Evolutionary conservation across 2,329 filamentous ascomycete species (phyloP).

Genomic region (Ceratocystis eucalypticola): DNA sequence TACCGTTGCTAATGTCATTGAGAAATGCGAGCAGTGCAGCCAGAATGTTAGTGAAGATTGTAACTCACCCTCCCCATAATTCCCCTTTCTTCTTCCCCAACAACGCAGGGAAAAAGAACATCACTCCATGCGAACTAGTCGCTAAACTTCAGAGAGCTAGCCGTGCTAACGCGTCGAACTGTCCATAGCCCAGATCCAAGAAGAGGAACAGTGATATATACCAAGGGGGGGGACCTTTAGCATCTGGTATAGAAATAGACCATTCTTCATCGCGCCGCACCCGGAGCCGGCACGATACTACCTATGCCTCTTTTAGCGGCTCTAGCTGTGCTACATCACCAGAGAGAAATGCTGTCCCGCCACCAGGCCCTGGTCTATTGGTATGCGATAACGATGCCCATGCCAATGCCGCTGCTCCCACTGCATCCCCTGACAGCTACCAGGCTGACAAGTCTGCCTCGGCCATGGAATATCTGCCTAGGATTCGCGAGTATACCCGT

Average conservation of each 20-base stretch:
- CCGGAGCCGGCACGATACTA: conserved; percentile 3
- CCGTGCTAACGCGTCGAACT: not conserved
- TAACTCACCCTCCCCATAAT: conserved; percentile 12
- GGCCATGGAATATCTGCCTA: not conserved
- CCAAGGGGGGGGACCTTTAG: not conserved
- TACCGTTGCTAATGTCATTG: conserved; percentile 87
- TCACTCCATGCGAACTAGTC: no score
- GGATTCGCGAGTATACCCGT: not conserved
- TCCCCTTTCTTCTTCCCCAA: not conserved
- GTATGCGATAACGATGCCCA: conserved; percentile 7
- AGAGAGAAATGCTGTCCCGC: conserved; percentile 10
- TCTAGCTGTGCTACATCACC: conserved; percentile 9
- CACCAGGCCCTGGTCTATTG: conserved; percentile 13
- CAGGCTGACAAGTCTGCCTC: not conserved
- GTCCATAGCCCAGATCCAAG: conserved; percentile 13
- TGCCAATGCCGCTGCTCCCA: not conserved
- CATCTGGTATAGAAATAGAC: not conserved
- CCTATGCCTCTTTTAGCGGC: not conserved
- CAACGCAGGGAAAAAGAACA: no score
- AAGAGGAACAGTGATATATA: conserved; percentile 17
- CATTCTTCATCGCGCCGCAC: not conserved
- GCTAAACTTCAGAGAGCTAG: no score
- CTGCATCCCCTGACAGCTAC: not conserved
- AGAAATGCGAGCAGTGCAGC: conserved; percentile 81
- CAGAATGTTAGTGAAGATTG: conserved; percentile 39